phyloP scores from a whole-genome alignment of 163 green algal species.

The Coccomyxa subellipsoidea region DNA sequence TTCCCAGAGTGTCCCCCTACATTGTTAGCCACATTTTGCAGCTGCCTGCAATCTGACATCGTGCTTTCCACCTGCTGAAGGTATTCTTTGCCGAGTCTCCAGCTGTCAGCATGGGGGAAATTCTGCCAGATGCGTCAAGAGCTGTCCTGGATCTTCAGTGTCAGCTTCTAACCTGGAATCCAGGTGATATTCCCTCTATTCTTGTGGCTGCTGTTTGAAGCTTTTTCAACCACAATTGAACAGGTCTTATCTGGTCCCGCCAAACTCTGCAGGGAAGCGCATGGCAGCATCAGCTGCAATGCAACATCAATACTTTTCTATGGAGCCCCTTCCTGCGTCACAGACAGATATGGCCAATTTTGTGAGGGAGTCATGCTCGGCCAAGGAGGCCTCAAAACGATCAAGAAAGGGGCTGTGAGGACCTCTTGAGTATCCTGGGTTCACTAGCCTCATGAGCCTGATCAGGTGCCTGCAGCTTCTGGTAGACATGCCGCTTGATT shows the following conservation, averaged over 20 bases:
- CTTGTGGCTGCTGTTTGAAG: too few relatives aligned
- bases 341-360: background rate
- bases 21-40: too few relatives aligned
- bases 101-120: background rate
- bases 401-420: background rate
- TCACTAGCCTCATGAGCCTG: too few relatives aligned
- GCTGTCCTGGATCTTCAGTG: conserved; percentile 8
- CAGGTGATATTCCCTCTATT: background rate
- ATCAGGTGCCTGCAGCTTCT: too few relatives aligned
- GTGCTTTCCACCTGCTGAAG: too few relatives aligned
- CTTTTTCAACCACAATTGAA: too few relatives aligned
- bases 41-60: too few relatives aligned
- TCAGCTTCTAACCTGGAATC: conserved; percentile 9
- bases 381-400: background rate
- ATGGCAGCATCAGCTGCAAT: background rate
- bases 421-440: too few relatives aligned
- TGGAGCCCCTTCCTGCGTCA: background rate
- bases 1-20: too few relatives aligned
- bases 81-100: conserved; percentile 4
- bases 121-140: conserved; percentile 16
- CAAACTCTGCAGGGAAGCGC: background rate
- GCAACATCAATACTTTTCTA: background rate
- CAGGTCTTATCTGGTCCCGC: too few relatives aligned
- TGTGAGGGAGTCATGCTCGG: background rate
- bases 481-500: too few relatives aligned